Conservation (phyloP, 768 basidiomycete genomes). For the Xanthoconium purpureum region DNA sequence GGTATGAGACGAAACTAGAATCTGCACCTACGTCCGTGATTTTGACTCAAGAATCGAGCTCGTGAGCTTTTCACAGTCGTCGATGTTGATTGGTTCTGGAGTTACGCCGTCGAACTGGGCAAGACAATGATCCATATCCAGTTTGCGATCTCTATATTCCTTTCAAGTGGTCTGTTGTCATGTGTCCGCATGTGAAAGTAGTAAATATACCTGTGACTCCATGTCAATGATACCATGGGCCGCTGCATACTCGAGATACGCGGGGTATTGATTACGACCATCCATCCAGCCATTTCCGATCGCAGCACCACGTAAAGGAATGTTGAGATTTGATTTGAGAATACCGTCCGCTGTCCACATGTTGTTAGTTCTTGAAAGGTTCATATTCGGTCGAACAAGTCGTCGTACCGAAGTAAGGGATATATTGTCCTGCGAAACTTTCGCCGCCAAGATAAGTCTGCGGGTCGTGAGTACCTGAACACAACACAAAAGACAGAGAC, state of each 20-base stretch:
- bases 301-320: conserved; percentile 73
- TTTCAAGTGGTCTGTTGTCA: conserved; percentile 27
- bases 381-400: background rate
- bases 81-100: conserved; percentile 55
- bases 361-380: conserved; percentile 8
- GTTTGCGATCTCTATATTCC: conserved; percentile 60
- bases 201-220: conserved; percentile 55
- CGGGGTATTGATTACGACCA: conserved; percentile 79
- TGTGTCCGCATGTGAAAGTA: background rate
- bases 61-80: conserved; percentile 60
- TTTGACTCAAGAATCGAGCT: conserved; percentile 36
- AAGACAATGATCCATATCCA: conserved; percentile 59
- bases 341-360: conserved; percentile 66
- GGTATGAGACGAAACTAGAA: background rate
- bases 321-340: conserved; percentile 53
- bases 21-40: conserved; percentile 20
- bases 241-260: conserved; percentile 83
- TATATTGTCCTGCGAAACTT: conserved; percentile 96
- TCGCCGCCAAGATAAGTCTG: conserved; percentile 97
- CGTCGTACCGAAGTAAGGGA: conserved; percentile 83
- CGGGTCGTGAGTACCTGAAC: conserved; percentile 8
- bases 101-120: conserved; percentile 34
- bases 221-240: conserved; percentile 75
- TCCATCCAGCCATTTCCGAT: conserved; percentile 99
- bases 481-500: conserved; percentile 30